A percentile compares a stretch with the other conserved stretches of the same genome.
phyloP scores from a whole-genome alignment of 805 yeast species.

The Jamesozyma gamospora region DNA sequence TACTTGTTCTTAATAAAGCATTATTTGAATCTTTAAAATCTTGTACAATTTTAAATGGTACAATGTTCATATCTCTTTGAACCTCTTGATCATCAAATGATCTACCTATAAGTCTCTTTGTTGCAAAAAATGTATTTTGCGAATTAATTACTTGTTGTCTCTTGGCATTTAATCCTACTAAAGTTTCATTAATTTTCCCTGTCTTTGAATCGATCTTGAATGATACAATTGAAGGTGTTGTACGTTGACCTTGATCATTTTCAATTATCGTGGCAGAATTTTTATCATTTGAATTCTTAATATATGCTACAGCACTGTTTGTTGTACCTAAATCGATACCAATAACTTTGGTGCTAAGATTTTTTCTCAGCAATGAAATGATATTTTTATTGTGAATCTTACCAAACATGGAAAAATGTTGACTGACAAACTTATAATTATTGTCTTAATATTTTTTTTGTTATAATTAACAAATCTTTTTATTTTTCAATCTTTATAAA shows the following conservation, averaged over 20 bases:
- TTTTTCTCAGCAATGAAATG: no score
- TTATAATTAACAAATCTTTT: no score
- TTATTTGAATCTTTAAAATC: slow-evolving; percentile 59
- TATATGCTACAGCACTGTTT: slow-evolving; percentile 69
- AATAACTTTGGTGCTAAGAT: slow-evolving; percentile 42
- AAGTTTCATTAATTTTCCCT: slow-evolving; percentile 16
- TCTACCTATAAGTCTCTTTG: slow-evolving; percentile 73
- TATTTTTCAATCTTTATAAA: no score
- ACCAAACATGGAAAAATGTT: no score
- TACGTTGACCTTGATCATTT: slow-evolving; percentile 63
- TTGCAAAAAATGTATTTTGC: slow-evolving; percentile 69
- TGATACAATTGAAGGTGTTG: slow-evolving; percentile 75
- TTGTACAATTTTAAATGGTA: slow-evolving; percentile 48
- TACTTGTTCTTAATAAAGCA: slow-evolving; percentile 47
- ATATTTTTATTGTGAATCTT: no score
- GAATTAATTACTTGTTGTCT: slow-evolving; percentile 71
- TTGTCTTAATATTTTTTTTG: no score
- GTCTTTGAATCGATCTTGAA: slow-evolving; percentile 32
- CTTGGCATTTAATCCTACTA: slow-evolving; percentile 64
- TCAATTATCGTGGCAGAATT: slow-evolving; percentile 61
- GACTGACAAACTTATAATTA: no score
- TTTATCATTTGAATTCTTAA: slow-evolving; percentile 35
- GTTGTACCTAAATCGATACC: slow-evolving; percentile 85
- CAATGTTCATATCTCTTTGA: slow-evolving; percentile 51
- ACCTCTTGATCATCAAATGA: slow-evolving; percentile 59